A percentile compares a stretch with the other conserved stretches of the same genome.
phyloP scores from a whole-genome alignment of 371 early-diverging fungal species.

The Mortierella sp. region DNA sequence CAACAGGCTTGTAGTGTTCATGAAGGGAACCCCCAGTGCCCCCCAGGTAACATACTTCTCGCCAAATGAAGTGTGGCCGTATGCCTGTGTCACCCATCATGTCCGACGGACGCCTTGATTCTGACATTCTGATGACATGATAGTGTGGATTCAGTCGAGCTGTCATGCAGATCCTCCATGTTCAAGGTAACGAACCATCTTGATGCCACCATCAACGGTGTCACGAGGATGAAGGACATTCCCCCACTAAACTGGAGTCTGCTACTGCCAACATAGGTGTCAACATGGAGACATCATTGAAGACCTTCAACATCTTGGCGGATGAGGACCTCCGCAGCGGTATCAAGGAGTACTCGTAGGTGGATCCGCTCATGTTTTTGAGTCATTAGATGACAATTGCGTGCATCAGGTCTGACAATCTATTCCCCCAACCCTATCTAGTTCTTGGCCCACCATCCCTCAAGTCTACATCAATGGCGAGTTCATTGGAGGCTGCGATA shows the following conservation, averaged over 20 bases:
- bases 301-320: slow-evolving; percentile 87
- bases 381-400: neutral
- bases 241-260: too few relatives aligned
- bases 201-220: too few relatives aligned
- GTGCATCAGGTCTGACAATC: too few relatives aligned
- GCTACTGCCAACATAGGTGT: slow-evolving; percentile 62
- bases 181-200: slow-evolving; percentile 77
- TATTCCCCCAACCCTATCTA: too few relatives aligned
- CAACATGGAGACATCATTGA: slow-evolving; percentile 68
- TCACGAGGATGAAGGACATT: too few relatives aligned
- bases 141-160: slow-evolving; percentile 95
- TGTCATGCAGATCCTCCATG: slow-evolving; percentile 88
- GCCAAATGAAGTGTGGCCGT: neutral
- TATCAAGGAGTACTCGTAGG: slow-evolving; percentile 92
- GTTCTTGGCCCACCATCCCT: slow-evolving; percentile 98
- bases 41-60: slow-evolving; percentile 70
- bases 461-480: slow-evolving; percentile 97
- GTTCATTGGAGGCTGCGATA: slow-evolving; percentile 98
- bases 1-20: slow-evolving; percentile 72
- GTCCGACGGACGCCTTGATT: neutral
- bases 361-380: slow-evolving; percentile 1
- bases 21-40: slow-evolving; percentile 94
- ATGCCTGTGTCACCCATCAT: neutral
- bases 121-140: slow-evolving; percentile 1
- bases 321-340: slow-evolving; percentile 91